Conservation (phyloP, 345 rosid species). For the Orychophragmus violaceus region DNA sequence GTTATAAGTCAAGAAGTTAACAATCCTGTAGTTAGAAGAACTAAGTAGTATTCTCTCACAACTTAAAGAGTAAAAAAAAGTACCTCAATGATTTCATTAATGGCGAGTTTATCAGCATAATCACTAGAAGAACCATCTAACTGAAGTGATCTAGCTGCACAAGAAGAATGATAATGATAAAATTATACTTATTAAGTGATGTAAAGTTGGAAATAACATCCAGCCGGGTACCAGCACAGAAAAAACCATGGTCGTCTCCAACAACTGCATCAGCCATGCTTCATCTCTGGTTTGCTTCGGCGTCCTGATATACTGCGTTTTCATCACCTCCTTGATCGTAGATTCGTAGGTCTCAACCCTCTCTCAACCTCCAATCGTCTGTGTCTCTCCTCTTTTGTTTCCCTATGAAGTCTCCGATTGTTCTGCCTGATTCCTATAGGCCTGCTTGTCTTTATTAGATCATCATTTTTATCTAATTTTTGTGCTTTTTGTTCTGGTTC, state of each 20-base stretch:
- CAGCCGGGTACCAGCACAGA: conserved; percentile 59
- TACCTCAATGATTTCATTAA: conserved; percentile 86
- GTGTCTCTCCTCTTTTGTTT: no score
- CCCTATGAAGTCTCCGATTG: no score
- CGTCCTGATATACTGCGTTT: no score
- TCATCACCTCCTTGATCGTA: no score
- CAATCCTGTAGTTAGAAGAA: not conserved
- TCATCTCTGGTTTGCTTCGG: no score
- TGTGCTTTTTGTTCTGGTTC: no score
- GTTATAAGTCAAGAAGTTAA: conserved; percentile 11
- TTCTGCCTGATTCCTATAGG: no score
- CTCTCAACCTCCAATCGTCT: no score
- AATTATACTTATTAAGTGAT: not conserved
- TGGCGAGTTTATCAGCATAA: conserved; percentile 68
- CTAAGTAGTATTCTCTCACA: not conserved
- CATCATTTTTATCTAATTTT: no score
- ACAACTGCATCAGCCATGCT: no score
- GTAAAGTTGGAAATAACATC: not conserved
- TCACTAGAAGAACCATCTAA: conserved; percentile 72
- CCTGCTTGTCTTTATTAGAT: no score
- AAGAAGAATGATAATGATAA: not conserved
- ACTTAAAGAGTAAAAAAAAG: conserved; percentile 1
- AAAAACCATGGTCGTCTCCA: conserved; percentile 85
- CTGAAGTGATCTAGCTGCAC: conserved; percentile 67
- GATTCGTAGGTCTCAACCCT: no score